Base-by-base conservation (phyloP, 2,329 filamentous ascomycete genomes). In the Passalora sequoiae region DNA sequence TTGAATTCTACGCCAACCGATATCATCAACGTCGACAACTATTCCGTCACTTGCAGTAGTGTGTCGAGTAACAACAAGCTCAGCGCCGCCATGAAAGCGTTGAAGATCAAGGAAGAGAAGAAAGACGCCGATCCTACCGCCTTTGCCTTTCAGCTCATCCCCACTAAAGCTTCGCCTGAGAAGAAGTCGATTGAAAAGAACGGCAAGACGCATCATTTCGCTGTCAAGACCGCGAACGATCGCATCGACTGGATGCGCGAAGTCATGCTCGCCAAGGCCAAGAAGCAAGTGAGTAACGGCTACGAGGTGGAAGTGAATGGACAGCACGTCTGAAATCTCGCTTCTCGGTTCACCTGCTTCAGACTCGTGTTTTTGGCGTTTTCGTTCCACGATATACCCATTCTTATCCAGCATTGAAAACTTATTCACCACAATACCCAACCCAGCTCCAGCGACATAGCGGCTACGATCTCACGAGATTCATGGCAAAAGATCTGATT, bases 241-340 rank as follows among this genome's bases (percentile, higher is more conserved):
- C 78, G 91, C 49, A 96, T 97, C 59, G 91, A 96, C 64, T 98
- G 92, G 92, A 94, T 94, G 87, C 76, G 87, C 42, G 87, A 94
- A 74, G 71, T 94, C 49, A 94, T 94, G 87, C 78, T 94, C 33
- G 87, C 87, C 41, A 92, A 92, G 71, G 87, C 87, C 13, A 71
- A 88, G 62, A 86, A 83, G 72, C 84, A 88, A 67, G 92, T 89
- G 75, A 81, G 79, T 35, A 82, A 88, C 56, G 87, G 87, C 13
- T 91, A 84, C 57, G 84, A 89, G 68, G 80, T 92, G 57, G 84
- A 81, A 60, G 80, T 89, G 51, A 91, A 91, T 61, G 86, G 86
- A 4, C 19, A 22, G 9, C 33, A 36, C 9, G 20, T 36, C 12
- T 36, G 33, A 36, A 9, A 19, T 19, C 16, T 8, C 6, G 37